phyloP scores from a whole-genome alignment of 192 early-diverging fungal species.

The Coemansia sp. region DNA sequence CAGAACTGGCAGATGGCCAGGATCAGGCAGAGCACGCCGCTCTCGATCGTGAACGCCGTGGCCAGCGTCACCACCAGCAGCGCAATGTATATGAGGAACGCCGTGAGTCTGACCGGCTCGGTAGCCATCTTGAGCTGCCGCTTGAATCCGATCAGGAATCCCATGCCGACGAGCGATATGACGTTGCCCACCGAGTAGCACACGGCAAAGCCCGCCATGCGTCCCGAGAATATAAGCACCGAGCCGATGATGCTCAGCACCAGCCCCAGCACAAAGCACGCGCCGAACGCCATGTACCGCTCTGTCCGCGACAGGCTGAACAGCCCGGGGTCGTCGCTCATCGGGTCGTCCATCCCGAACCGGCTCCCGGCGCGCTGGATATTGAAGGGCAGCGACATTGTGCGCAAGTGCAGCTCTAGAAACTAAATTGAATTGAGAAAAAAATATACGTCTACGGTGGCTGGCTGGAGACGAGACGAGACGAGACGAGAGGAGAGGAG shows the following conservation, averaged over 20 bases:
- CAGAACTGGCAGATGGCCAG: slow-evolving; percentile 83
- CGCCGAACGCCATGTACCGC: slow-evolving; percentile 45
- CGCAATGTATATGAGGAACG: slow-evolving; percentile 67
- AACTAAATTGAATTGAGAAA: too few relatives aligned
- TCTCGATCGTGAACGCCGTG: slow-evolving; percentile 64
- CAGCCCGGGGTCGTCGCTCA: slow-evolving; percentile 42
- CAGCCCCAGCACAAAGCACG: slow-evolving; percentile 76
- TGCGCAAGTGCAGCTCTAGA: too few relatives aligned
- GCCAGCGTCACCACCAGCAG: slow-evolving; percentile 70
- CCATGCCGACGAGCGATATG: slow-evolving; percentile 77
- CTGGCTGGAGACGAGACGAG: too few relatives aligned
- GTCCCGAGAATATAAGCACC: slow-evolving; percentile 53
- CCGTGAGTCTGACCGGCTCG: slow-evolving; percentile 69
- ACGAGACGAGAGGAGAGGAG: too few relatives aligned
- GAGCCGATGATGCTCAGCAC: slow-evolving; percentile 71
- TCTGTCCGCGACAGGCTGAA: slow-evolving; percentile 46
- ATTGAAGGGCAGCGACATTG: slow-evolving; percentile 48
- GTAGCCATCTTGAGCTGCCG: slow-evolving; percentile 86
- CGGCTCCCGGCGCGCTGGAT: slow-evolving; percentile 18
- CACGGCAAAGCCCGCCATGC: slow-evolving; percentile 76
- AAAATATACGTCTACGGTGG: too few relatives aligned
- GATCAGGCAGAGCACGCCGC: slow-evolving; percentile 70
- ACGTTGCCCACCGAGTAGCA: slow-evolving; percentile 91
- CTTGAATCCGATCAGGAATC: slow-evolving; percentile 84
- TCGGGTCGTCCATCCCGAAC: slow-evolving; percentile 35